Conservation (phyloP, 768 basidiomycete species). For the Lactarius deliciosus region DNA sequence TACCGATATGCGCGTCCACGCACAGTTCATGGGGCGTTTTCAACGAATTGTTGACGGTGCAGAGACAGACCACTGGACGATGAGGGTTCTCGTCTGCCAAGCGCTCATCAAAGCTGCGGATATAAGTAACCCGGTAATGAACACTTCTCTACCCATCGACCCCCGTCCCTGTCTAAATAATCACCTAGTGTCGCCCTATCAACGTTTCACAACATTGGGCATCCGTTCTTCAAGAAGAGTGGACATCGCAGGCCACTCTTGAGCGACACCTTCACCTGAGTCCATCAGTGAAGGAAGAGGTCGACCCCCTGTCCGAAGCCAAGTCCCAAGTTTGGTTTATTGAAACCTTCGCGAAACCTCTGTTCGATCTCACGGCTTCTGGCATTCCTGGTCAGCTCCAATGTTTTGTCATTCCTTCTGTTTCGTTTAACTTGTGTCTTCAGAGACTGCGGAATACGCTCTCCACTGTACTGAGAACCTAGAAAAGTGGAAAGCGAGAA, state of each 20-base stretch:
- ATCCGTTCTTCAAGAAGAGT: conserved; percentile 81
- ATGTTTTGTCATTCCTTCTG: background rate
- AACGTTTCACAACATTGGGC: conserved; percentile 94
- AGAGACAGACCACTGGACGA: conserved; percentile 40
- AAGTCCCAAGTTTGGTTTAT: conserved; percentile 90
- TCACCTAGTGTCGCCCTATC: conserved; percentile 79
- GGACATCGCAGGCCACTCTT: conserved; percentile 85
- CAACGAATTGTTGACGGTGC: conserved; percentile 46
- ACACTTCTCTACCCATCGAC: background rate
- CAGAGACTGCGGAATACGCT: conserved; percentile 69
- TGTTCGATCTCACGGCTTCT: conserved; percentile 71
- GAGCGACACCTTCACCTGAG: conserved; percentile 78
- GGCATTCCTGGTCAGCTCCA: conserved; percentile 67
- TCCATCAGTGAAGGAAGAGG: conserved; percentile 48
- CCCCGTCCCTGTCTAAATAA: conserved; percentile 3
- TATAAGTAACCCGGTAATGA: conserved; percentile 94
- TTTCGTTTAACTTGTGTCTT: background rate
- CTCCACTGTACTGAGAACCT: conserved; percentile 70
- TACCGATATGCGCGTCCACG: conserved; percentile 94
- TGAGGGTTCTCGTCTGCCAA: conserved; percentile 76
- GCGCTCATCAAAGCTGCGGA: conserved; percentile 96
- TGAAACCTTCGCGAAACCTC: conserved; percentile 73
- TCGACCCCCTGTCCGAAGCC: conserved; percentile 62
- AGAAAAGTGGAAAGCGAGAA: conserved; percentile 60
- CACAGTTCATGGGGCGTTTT: conserved; percentile 76